Conservation (phyloP, 371 early-diverging fungal species). For the Choanephora cucurbitarum region DNA sequence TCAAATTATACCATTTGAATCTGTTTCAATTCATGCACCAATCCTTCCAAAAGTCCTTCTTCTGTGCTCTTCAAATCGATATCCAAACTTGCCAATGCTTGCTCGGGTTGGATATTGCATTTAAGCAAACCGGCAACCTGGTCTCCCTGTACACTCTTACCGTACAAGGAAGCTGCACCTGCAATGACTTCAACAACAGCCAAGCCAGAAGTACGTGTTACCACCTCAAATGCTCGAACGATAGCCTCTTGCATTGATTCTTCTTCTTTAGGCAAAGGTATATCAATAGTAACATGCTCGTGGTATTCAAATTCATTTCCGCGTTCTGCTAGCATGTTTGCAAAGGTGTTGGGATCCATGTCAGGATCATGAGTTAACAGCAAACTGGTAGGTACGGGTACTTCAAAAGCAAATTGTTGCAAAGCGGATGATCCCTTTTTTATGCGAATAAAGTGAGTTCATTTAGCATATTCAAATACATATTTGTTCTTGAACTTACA, state of each 20-base stretch:
- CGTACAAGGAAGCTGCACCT: conserved; percentile 75
- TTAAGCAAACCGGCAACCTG: conserved; percentile 78
- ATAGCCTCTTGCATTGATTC: conserved; percentile 36
- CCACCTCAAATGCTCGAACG: conserved; percentile 48
- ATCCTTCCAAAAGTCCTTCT: conserved; percentile 50
- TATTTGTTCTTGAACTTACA: conserved; percentile 33
- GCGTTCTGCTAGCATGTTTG: conserved; percentile 53
- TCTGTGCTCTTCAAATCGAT: conserved; percentile 74
- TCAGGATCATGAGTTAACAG: conserved; percentile 47
- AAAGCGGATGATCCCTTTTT: conserved; percentile 28
- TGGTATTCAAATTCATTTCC: conserved; percentile 55
- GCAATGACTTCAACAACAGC: conserved; percentile 72
- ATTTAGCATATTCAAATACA: conserved; percentile 1
- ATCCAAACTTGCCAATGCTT: conserved; percentile 43
- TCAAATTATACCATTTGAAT: conserved; percentile 10
- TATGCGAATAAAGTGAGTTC: conserved; percentile 1
- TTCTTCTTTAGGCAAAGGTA: conserved; percentile 22
- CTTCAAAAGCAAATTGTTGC: conserved; percentile 30
- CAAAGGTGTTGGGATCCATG: conserved; percentile 59
- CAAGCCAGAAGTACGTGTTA: conserved; percentile 51
- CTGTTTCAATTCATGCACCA: conserved; percentile 13
- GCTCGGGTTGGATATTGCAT: conserved; percentile 37
- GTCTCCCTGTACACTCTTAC: conserved; percentile 60
- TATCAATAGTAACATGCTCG: conserved; percentile 25
- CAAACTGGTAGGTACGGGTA: conserved; percentile 49